phyloP scores from a whole-genome alignment of 495 filamentous ascomycete species.

The Durotheca rogersii region DNA sequence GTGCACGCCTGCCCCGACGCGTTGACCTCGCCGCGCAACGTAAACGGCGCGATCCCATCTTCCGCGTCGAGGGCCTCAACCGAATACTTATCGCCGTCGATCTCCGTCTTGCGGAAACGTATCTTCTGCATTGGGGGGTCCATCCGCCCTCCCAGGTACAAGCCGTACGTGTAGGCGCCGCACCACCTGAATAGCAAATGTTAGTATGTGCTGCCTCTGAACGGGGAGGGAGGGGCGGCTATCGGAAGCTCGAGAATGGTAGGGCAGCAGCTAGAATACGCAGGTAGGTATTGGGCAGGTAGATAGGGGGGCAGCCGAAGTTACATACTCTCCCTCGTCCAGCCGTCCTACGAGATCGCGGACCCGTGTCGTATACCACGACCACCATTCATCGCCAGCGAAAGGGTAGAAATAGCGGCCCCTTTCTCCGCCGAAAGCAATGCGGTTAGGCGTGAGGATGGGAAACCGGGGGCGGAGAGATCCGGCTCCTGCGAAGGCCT shows the following conservation, averaged over 20 bases:
- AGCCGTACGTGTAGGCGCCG: slow-evolving; percentile 3
- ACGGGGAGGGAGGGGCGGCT: too few species aligned
- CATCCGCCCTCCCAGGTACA: neutral
- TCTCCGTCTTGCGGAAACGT: slow-evolving; percentile 9
- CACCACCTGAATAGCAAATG: too few species aligned
- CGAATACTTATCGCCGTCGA: slow-evolving; percentile 5
- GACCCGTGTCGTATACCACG: slow-evolving; percentile 26
- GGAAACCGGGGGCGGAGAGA: slow-evolving; percentile 19
- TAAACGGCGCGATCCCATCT: slow-evolving; percentile 7
- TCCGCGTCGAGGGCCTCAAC: slow-evolving; percentile 8
- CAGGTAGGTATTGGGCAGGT: too few species aligned
- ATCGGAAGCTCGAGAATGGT: too few species aligned
- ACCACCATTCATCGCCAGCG: slow-evolving; percentile 22
- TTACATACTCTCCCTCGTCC: slow-evolving; percentile 23
- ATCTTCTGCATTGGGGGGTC: slow-evolving; percentile 4
- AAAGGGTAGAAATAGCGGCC: slow-evolving; percentile 23
- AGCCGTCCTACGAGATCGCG: slow-evolving; percentile 13
- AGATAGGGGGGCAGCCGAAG: too few species aligned
- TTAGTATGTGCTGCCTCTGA: too few species aligned
- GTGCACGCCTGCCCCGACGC: slow-evolving; percentile 7
- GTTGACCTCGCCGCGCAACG: slow-evolving; percentile 7
- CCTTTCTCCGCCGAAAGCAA: neutral
- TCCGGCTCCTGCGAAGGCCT: neutral
- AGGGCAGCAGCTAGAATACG: too few species aligned
- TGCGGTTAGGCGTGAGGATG: slow-evolving; percentile 9